Evolutionary conservation across 495 filamentous ascomycete genomes (phyloP).

Genomic region (Aspergillus sparsus): DNA sequence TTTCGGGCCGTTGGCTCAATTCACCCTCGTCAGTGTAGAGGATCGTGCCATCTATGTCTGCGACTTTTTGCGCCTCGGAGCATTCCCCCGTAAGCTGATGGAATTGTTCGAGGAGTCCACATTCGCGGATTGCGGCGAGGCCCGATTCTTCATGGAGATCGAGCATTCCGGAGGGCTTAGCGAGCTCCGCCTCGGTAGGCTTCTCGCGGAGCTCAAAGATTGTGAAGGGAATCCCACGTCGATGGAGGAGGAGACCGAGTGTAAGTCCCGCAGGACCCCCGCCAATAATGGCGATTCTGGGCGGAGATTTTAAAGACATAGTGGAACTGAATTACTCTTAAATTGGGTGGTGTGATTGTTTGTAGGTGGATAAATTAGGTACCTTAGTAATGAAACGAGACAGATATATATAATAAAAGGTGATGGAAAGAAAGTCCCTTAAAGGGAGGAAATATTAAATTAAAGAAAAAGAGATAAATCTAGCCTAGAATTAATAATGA

Average conservation of each 20-base stretch:
- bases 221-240: constrained; percentile 43
- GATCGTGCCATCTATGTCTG: constrained; percentile 42
- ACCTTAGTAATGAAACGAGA: too few relatives aligned
- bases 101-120: constrained; percentile 53
- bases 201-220: constrained; percentile 56
- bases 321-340: too few relatives aligned
- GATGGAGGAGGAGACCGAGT: constrained; percentile 56
- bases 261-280: constrained; percentile 60
- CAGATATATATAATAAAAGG: too few relatives aligned
- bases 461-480: too few relatives aligned
- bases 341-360: too few relatives aligned
- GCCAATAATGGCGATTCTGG: constrained; percentile 57
- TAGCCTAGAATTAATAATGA: too few relatives aligned
- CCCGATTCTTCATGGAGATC: constrained; percentile 56
- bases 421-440: too few relatives aligned
- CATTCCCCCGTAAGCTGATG: constrained; percentile 33
- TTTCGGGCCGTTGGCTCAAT: constrained; percentile 47
- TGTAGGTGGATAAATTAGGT: too few relatives aligned
- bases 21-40: constrained; percentile 29
- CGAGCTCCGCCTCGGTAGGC: constrained; percentile 21
- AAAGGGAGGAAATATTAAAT: too few relatives aligned
- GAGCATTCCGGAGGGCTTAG: constrained; percentile 42
- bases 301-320: neutral
- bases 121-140: constrained; percentile 53
- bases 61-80: constrained; percentile 35